Conservation (phyloP, 331 rosid genomes). For the Quercus phellos region DNA sequence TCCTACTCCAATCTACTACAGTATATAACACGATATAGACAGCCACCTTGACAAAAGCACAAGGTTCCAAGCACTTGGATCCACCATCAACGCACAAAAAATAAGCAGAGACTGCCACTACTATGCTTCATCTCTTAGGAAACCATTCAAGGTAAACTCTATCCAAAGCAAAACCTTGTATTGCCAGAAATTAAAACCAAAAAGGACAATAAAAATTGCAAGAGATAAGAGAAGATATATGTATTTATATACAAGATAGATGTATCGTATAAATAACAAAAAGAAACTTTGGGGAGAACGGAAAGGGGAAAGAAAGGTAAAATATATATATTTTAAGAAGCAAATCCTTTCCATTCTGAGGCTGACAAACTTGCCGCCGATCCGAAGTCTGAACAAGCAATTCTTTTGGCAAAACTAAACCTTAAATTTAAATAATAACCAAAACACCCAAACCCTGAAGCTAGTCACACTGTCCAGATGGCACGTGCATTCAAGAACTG, state of each 20-base stretch:
- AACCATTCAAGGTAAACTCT: background rate
- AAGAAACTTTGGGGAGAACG: background rate
- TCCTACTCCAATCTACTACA: too few species aligned
- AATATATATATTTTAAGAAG: slow-evolving; percentile 17
- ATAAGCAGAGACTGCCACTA: background rate
- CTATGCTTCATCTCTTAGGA: background rate
- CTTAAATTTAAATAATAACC: slow-evolving; percentile 22
- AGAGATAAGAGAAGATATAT: slow-evolving; percentile 28
- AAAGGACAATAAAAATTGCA: slow-evolving; percentile 4
- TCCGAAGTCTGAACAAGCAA: slow-evolving; percentile 39
- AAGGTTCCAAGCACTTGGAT: too few species aligned
- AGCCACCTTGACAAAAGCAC: too few species aligned
- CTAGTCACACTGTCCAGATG: slow-evolving; percentile 28
- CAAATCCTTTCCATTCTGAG: slow-evolving; percentile 29
- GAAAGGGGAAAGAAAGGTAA: background rate
- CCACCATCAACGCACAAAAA: too few species aligned
- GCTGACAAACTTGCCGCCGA: slow-evolving; percentile 31
- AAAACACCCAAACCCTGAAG: slow-evolving; percentile 31
- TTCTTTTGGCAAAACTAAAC: slow-evolving; percentile 26
- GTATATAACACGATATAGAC: too few species aligned
- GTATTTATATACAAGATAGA: slow-evolving; percentile 44
- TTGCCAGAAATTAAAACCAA: background rate
- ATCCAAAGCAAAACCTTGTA: background rate
- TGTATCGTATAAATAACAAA: slow-evolving; percentile 21
- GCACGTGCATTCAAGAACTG: slow-evolving; percentile 20